Percentiles rank a stretch among this genome's conserved stretches.
Conservation (phyloP, 805 yeast genomes). For the Teunomyces barrocoloradensis region DNA sequence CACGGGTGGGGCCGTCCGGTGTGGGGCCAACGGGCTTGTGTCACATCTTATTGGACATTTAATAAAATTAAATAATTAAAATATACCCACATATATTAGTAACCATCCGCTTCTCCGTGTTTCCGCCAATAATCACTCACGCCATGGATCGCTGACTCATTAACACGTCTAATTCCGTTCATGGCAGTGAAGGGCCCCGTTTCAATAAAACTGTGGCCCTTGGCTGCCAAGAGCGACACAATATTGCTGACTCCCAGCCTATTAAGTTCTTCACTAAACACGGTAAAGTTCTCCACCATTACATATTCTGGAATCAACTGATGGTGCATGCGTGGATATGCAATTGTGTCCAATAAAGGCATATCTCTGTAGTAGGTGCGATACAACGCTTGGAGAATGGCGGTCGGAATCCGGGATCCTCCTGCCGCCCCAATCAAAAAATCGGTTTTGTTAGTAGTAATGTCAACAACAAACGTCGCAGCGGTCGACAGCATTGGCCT, state of each 20-base stretch:
- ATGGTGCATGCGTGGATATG: slow-evolving; percentile 85
- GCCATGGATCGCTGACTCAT: slow-evolving; percentile 52
- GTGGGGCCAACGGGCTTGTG: not conserved
- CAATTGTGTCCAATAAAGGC: slow-evolving; percentile 63
- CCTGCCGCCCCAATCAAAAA: slow-evolving; percentile 90
- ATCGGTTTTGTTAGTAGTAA: slow-evolving; percentile 40
- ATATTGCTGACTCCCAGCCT: slow-evolving; percentile 23
- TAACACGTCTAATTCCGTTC: slow-evolving; percentile 48
- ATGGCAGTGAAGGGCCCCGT: slow-evolving; percentile 40
- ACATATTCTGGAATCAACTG: slow-evolving; percentile 76
- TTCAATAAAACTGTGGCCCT: slow-evolving; percentile 31
- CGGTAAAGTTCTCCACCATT: slow-evolving; percentile 56
- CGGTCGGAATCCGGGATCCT: slow-evolving; percentile 81
- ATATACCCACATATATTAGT: slow-evolving; percentile 15
- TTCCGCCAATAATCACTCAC: slow-evolving; percentile 92
- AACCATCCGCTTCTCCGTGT: slow-evolving; percentile 70
- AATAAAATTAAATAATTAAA: not conserved
- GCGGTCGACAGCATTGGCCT: slow-evolving; percentile 84
- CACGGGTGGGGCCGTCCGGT: not conserved
- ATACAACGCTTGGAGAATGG: slow-evolving; percentile 77
- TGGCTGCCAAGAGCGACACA: slow-evolving; percentile 46
- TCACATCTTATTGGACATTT: not conserved
- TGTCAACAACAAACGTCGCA: slow-evolving; percentile 63
- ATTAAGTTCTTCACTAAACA: slow-evolving; percentile 29
- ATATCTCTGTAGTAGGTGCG: slow-evolving; percentile 58